Percentiles rank a stretch among this genome's conserved stretches.
Evolutionary conservation across 1,139 yeast species (phyloP).

Genomic region (Saccharomyces pastorianus): DNA sequence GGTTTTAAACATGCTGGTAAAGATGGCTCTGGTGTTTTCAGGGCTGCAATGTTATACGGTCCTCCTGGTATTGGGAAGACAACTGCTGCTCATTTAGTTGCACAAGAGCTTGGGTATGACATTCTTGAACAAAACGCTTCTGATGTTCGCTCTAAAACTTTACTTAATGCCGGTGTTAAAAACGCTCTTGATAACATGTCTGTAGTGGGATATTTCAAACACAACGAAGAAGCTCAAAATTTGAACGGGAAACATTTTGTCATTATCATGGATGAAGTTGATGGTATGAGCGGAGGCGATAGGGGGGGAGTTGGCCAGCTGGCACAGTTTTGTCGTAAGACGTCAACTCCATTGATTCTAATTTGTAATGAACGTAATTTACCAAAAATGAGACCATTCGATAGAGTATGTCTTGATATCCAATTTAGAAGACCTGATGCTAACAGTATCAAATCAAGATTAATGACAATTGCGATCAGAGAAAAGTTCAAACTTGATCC

Average conservation of each 20-base stretch:
- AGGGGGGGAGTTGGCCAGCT: slow-evolving; percentile 97
- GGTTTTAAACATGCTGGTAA: slow-evolving; percentile 52
- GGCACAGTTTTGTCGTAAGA: slow-evolving; percentile 76
- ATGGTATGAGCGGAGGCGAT: slow-evolving; percentile 99
- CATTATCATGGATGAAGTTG: slow-evolving; percentile 96
- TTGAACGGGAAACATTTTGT: slow-evolving; percentile 50
- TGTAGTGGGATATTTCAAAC: slow-evolving; percentile 64
- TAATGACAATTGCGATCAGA: slow-evolving; percentile 84
- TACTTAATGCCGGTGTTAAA: slow-evolving; percentile 60
- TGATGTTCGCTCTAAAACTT: slow-evolving; percentile 79
- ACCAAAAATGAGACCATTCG: slow-evolving; percentile 96
- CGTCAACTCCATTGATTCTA: slow-evolving; percentile 82
- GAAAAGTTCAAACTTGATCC: slow-evolving; percentile 80
- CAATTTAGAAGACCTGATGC: slow-evolving; percentile 88
- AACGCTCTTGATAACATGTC: slow-evolving; percentile 75
- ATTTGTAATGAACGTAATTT: slow-evolving; percentile 88
- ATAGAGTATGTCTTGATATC: slow-evolving; percentile 70
- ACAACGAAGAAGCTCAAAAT: slow-evolving; percentile 29
- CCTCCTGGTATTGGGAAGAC: slow-evolving; percentile 85
- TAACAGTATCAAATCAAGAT: slow-evolving; percentile 66
- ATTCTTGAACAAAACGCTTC: slow-evolving; percentile 73
- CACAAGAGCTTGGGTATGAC: slow-evolving; percentile 61
- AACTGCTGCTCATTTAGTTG: slow-evolving; percentile 69
- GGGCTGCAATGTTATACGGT: slow-evolving; percentile 82
- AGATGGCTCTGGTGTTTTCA: slow-evolving; percentile 54